Evolutionary conservation across 75 land plant species (phyloP).

Genomic region (Ceratopteris richardii): DNA sequence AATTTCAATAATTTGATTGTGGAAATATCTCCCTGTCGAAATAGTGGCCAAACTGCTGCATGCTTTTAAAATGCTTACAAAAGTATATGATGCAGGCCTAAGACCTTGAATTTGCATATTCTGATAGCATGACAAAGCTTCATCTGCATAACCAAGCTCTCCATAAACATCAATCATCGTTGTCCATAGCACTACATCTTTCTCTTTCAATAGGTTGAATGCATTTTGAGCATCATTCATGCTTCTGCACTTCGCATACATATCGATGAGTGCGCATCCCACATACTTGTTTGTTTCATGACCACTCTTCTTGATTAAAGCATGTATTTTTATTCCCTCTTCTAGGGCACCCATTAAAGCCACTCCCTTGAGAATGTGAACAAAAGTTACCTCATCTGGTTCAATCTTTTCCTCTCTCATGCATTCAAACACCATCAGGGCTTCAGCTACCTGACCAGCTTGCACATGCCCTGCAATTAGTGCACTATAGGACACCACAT

Average conservation of each 20-base stretch:
- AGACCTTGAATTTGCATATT: constrained; percentile 23
- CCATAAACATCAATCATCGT: constrained; percentile 38
- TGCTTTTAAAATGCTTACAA: too few species aligned
- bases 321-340: background rate
- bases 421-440: background rate
- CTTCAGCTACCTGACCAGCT: background rate
- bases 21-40: too few species aligned
- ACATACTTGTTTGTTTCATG: background rate
- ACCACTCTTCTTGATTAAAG: background rate
- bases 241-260: constrained; percentile 2
- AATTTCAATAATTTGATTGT: too few species aligned
- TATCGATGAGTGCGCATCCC: background rate
- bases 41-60: too few species aligned
- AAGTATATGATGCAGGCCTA: too few species aligned
- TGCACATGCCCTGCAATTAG: background rate
- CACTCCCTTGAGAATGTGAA: background rate
- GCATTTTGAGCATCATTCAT: background rate
- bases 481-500: background rate
- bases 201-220: constrained; percentile 7
- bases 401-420: background rate
- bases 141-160: constrained; percentile 26
- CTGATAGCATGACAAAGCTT: constrained; percentile 34
- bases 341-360: background rate
- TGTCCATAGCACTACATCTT: constrained; percentile 46
- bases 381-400: background rate